A percentile compares a stretch with the other conserved stretches of the same genome.
Conservation (phyloP, 176 grass and related monocot species). For the Triticum urartu region DNA sequence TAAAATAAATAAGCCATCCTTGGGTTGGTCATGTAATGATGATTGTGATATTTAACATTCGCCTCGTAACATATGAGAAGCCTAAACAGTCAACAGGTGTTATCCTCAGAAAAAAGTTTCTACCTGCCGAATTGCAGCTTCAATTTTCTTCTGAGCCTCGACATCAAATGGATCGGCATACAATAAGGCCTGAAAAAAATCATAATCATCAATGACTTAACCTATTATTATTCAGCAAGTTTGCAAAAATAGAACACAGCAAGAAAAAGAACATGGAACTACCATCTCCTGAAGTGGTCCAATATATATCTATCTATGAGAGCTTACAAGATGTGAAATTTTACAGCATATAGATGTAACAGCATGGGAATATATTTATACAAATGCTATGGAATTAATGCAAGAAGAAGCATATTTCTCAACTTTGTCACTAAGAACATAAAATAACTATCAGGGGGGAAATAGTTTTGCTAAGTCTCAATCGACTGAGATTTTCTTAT, state of each 20-base stretch:
- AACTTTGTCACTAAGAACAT: background rate
- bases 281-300: background rate
- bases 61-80: conserved; percentile 2
- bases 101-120: conserved; percentile 21
- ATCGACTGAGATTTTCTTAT: too few relatives aligned
- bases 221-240: conserved; percentile 20
- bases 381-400: conserved; percentile 1
- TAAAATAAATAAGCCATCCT: background rate
- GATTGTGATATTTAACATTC: conserved; percentile 10
- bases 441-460: background rate
- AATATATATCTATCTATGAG: background rate
- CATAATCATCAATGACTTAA: background rate
- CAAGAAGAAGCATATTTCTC: background rate
- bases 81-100: background rate
- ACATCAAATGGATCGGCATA: conserved; percentile 97
- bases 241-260: background rate
- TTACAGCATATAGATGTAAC: background rate
- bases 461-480: too few relatives aligned
- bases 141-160: conserved; percentile 97
- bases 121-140: conserved; percentile 96
- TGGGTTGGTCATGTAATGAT: background rate
- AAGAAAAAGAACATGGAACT: conserved; percentile 12
- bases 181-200: conserved; percentile 65
- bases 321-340: background rate
- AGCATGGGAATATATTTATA: background rate